These are phyloP conservation scores for Annona squamosa DNA, from an alignment of 164 flowering plant species.

Conservation along the genomic window DNA sequence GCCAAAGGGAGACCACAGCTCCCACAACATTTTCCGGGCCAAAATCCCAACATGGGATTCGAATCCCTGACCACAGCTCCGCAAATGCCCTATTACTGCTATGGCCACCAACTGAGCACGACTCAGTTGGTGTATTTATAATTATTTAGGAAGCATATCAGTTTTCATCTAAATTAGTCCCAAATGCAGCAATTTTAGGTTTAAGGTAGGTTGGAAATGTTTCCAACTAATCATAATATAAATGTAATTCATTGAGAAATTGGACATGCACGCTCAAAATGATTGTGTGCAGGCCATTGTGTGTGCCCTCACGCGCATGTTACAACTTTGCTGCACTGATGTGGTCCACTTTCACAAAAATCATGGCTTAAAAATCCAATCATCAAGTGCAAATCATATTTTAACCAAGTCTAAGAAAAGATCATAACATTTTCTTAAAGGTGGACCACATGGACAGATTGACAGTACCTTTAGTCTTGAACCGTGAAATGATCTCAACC, in stretches of 20 bases:
- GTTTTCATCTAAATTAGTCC: too few species aligned
- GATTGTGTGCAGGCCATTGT: background rate
- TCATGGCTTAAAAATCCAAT: background rate
- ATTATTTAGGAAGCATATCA: too few species aligned
- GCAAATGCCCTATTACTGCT: background rate
- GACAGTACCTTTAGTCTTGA: too few species aligned
- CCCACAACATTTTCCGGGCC: too few species aligned
- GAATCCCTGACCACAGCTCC: too few species aligned
- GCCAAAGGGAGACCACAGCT: too few species aligned
- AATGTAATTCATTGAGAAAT: background rate
- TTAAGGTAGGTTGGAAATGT: background rate
- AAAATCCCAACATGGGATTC: too few species aligned
- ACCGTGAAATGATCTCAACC: too few species aligned
- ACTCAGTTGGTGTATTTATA: too few species aligned
- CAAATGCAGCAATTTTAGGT: background rate
- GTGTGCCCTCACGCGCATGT: background rate
- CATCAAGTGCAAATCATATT: background rate
- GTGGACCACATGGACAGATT: background rate
- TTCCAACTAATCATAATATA: background rate
- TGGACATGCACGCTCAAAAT: background rate
- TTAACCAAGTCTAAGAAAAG: background rate
- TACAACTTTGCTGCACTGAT: background rate
- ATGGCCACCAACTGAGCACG: background rate
- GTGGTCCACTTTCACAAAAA: background rate
- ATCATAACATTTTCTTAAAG: background rate